Evolutionary conservation across 441 rosid genomes (phyloP), one percentile per base, ranked within the genome.

Genomic region (Erodium texanum): DNA sequence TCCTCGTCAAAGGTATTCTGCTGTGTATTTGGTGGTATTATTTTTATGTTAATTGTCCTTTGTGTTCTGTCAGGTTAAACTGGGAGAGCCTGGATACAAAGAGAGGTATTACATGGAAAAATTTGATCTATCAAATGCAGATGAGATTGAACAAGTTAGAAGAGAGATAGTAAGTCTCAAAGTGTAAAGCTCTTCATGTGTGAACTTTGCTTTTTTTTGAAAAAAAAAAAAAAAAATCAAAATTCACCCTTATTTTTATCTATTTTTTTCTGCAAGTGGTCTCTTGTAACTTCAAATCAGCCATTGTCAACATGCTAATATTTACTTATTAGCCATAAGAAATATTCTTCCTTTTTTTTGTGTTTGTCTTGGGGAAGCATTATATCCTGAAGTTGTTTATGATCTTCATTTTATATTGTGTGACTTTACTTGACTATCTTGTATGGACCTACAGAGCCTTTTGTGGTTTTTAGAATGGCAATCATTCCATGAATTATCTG

Each of bases 71-170:
- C 79, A 94, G 98, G 84, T 94, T 74, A 94, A 83, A 81, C 76
- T 94, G 62, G 98, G 99, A 66, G 96, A 94, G 78, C 92, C 98
- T 45, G 99, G 97, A 71, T 92, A 88, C 80, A 92, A 88, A 76
- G 93, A 88, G 67, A 86, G 98, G 77, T 94, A 94, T 75, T 94
- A 94, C 73, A 82, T 89, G 18, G 97, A 92, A 78, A 94, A 94
- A 75, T 88, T 89, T 77, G 82, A 75, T 32, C 22, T 85, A 29
- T 86, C 92, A 76, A 84, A 76, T 68, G 86, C 78, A 7, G 88
- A 78, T 64, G 88, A 88, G 72, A 84, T 82, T 68, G 94, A 83
- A 58, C 76, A 79, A 73, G 82, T 89, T 70, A 89, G 84, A 80
- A 79, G 82, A 65, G 99, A 94, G 70, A 66, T 83, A 69, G 99